Evolutionary conservation across 83 land plant species (phyloP).

Genomic region (Isoetes engelmannii): DNA sequence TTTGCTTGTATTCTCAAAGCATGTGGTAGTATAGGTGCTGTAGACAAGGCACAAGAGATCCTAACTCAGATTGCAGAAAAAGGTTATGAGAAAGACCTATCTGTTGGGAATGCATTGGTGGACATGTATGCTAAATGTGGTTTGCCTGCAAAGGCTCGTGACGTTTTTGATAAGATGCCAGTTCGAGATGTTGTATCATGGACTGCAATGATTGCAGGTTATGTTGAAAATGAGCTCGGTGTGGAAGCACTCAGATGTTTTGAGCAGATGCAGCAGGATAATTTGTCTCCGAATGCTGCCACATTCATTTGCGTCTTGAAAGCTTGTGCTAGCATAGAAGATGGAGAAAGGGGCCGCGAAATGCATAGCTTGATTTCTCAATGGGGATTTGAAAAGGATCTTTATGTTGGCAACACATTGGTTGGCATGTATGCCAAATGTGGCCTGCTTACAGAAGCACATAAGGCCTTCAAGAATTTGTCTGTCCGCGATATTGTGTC

Average conservation of each 20-base stretch:
- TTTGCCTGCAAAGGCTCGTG: background rate
- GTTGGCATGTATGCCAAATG: background rate
- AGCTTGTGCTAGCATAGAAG: conserved; percentile 10
- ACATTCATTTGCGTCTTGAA: conserved; percentile 1
- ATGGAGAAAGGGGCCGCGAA: background rate
- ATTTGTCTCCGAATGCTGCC: background rate
- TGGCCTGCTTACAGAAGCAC: conserved; percentile 5
- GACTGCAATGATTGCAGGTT: conserved; percentile 4
- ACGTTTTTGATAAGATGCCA: background rate
- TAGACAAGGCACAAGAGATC: background rate
- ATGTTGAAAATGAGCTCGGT: conserved; percentile 4
- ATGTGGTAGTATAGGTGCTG: background rate
- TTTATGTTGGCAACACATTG: background rate
- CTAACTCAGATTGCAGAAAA: conserved; percentile 6
- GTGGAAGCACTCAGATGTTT: conserved; percentile 6
- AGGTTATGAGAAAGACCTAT: background rate
- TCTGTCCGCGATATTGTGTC: conserved; percentile 1
- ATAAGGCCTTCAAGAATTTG: background rate
- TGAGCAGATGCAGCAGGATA: conserved; percentile 11
- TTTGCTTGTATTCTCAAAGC: conserved; percentile 1
- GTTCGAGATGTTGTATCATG: background rate
- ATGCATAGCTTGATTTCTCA: background rate
- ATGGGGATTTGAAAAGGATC: background rate
- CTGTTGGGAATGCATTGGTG: conserved; percentile 9
- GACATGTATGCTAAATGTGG: conserved; percentile 7